These are phyloP conservation scores for Phytophthora sansomeana DNA, from an alignment of 352 stramenopile species.

Conservation along the genomic window DNA sequence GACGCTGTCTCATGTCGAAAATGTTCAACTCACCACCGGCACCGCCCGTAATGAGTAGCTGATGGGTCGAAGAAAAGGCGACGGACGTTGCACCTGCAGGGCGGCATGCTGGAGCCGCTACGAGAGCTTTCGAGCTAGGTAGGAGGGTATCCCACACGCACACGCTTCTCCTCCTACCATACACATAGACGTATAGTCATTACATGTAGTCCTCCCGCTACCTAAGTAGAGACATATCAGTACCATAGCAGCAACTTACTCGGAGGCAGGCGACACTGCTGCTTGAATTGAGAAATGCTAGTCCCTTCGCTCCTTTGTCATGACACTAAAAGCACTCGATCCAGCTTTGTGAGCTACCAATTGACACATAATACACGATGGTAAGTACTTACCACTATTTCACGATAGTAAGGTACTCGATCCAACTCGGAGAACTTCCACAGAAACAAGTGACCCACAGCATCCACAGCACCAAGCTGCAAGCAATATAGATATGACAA, in stretches of 20 bases:
- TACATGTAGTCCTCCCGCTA: conserved; percentile 15
- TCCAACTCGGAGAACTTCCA: conserved; percentile 88
- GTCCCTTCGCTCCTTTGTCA: conserved; percentile 82
- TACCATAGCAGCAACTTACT: conserved; percentile 52
- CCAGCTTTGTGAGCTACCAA: conserved; percentile 12
- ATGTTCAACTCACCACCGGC: conserved; percentile 82
- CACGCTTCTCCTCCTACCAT: conserved; percentile 77
- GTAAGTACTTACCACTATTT: conserved; percentile 59
- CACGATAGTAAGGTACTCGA: conserved; percentile 68
- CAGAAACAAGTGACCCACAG: conserved; percentile 67
- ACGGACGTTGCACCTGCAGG: conserved; percentile 76
- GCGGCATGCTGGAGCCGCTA: conserved; percentile 79
- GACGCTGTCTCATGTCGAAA: conserved; percentile 89
- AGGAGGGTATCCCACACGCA: conserved; percentile 89
- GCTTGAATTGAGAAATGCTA: conserved; percentile 85
- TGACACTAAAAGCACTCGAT: conserved; percentile 67
- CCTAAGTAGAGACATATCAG: neutral
- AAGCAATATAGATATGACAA: conserved; percentile 2
- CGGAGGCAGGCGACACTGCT: conserved; percentile 78
- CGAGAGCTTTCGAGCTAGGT: conserved; percentile 72
- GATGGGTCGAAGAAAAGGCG: conserved; percentile 79
- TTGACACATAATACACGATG: neutral
- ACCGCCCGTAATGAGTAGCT: conserved; percentile 87
- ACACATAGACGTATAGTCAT: conserved; percentile 4
- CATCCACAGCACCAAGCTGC: conserved; percentile 85